Evolutionary conservation across 2,329 filamentous ascomycete genomes (phyloP).

Genomic region (Cordyceps cateniannulata): DNA sequence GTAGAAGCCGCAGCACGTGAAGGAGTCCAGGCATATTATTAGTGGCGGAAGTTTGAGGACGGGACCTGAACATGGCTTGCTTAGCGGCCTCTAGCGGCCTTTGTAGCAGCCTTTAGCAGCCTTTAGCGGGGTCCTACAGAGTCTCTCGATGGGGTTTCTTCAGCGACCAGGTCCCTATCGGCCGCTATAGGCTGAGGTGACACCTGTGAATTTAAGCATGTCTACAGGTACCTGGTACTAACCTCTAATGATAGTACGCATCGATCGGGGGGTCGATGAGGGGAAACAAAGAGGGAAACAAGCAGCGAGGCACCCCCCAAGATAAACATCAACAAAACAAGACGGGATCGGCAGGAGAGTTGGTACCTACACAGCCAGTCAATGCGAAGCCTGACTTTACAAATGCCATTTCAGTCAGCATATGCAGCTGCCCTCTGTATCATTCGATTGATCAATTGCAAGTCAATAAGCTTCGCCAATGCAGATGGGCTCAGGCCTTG

Average conservation of each 20-base stretch:
- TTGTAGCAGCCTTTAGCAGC: too few relatives aligned
- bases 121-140: too few relatives aligned
- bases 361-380: not conserved
- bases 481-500: slow-evolving; percentile 2
- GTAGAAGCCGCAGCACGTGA: not conserved
- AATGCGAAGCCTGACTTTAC: not conserved
- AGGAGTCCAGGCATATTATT: not conserved
- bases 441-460: not conserved
- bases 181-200: not conserved
- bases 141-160: too few relatives aligned
- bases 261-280: too few relatives aligned
- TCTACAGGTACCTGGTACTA: too few relatives aligned
- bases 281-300: too few relatives aligned
- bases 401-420: not conserved
- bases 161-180: too few relatives aligned
- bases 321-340: not conserved
- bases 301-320: too few relatives aligned
- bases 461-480: not conserved
- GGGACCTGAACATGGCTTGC: not conserved
- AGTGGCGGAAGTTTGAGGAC: not conserved
- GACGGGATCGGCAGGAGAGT: not conserved
- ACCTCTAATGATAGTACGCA: too few relatives aligned
- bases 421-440: not conserved
- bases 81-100: too few relatives aligned
- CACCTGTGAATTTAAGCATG: not conserved